Base-by-base conservation (phyloP, 768 basidiomycete genomes). In the Termitomyces sp. region DNA sequence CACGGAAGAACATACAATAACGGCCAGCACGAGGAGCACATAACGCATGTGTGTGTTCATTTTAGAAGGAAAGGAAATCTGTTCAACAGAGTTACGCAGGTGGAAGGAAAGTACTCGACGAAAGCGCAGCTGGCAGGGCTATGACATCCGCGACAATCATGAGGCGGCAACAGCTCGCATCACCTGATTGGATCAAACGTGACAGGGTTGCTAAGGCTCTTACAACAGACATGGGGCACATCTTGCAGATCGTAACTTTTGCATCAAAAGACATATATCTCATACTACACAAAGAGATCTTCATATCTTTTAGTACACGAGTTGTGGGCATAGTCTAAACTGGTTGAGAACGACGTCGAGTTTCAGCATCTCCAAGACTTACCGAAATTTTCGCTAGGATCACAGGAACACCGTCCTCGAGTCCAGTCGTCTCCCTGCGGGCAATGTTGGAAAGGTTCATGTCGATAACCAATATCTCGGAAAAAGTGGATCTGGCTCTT, bases 401-500 rank as follows among this genome's bases (percentile, higher is more conserved):
- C 83, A 68, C 90, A 93, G 63, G 86, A 80, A 66, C 91, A 92
- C 48, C 80, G 82, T 4, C 86, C 84, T 57, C 76, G 71, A 1
- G 67, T 64, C 78, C 88, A 89, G 4, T 72, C 64, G 9, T 78
- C 73, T 16, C 83, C 85, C 58, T 75, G 68, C 0, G 85, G 84
- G 71, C 92, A 90, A 61, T 88, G 88, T 65, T 88, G 85, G 75
- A 90, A 92, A 5, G 82, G 84, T 56, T 88, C 81, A 60, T 95
- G 92, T 61, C 80, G 75, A 70, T 94, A 95, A 0, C 92, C 94
- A 40, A 95, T 91, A 64, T 94, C 90, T 48, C 71, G 64, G 73
- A 94, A 94, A 68, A 88, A 94, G 67, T 93, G 88, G 24, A 93
- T 74, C 65, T 90, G 87, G 32, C 88, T 83, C 68, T 81, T 87